phyloP scores from a whole-genome alignment of 257 asterid genomes.

The Nicotiana undulata region DNA sequence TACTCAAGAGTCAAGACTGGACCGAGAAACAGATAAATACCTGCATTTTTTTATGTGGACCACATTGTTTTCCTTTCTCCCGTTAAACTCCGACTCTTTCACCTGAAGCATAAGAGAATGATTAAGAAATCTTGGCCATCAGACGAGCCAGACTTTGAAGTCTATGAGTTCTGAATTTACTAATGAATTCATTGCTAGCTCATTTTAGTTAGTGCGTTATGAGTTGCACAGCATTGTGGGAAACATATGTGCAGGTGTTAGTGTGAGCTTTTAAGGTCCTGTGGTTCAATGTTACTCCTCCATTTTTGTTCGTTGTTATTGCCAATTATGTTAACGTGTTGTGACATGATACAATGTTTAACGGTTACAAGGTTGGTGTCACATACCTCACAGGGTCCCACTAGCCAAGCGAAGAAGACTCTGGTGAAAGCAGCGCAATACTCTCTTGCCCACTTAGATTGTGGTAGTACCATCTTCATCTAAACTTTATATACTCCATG shows the following conservation, averaged over 20 bases:
- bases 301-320: not conserved
- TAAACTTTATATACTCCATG: conserved; percentile 12
- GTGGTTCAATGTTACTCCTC: not conserved
- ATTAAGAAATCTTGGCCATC: not conserved
- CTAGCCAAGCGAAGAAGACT: conserved; percentile 74
- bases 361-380: too few species aligned
- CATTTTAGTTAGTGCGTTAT: not conserved
- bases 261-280: not conserved
- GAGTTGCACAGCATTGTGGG: not conserved
- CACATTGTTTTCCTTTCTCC: conserved; percentile 62
- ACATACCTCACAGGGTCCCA: conserved; percentile 94
- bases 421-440: conserved; percentile 69
- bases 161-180: too few species aligned
- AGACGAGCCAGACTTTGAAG: too few species aligned
- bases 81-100: conserved; percentile 58
- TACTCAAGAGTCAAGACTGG: not conserved
- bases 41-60: conserved; percentile 89
- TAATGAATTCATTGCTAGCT: too few species aligned
- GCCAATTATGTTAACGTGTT: not conserved
- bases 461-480: conserved; percentile 51
- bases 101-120: conserved; percentile 26
- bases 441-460: conserved; percentile 56
- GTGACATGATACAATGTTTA: not conserved
- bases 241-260: not conserved
- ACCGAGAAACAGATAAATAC: conserved; percentile 15